phyloP scores from a whole-genome alignment of 2,329 filamentous ascomycete genomes.

The Trichocomaceae sp. region DNA sequence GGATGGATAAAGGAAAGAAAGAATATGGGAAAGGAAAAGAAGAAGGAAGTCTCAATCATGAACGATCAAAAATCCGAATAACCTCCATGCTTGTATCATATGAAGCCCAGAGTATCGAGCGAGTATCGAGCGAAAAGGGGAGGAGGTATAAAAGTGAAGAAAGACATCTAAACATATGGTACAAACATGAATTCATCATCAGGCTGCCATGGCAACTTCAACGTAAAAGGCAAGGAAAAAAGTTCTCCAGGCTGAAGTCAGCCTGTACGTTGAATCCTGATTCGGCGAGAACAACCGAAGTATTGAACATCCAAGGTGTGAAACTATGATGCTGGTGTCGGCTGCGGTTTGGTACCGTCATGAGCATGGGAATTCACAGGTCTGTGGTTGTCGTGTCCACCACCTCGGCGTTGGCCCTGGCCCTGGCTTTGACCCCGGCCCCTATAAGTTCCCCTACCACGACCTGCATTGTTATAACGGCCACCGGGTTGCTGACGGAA shows the following conservation, averaged over 20 bases:
- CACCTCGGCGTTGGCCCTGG: slow-evolving; percentile 36
- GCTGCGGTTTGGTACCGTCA: slow-evolving; percentile 24
- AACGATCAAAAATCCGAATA: slow-evolving; percentile 1
- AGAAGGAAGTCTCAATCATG: background rate
- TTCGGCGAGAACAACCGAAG: slow-evolving; percentile 2
- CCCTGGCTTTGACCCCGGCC: slow-evolving; percentile 34
- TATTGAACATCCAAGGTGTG: background rate
- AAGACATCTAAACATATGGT: slow-evolving; percentile 13
- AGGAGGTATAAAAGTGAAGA: slow-evolving; percentile 3
- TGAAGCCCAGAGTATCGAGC: slow-evolving; percentile 5
- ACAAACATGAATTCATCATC: slow-evolving; percentile 13
- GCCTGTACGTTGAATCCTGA: background rate
- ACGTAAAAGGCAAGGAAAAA: background rate
- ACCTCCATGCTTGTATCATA: slow-evolving; percentile 1
- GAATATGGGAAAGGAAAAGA: background rate
- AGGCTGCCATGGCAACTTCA: slow-evolving; percentile 11
- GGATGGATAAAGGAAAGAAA: slow-evolving; percentile 2
- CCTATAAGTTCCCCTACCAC: slow-evolving; percentile 38
- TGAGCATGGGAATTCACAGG: slow-evolving; percentile 20
- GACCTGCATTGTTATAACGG: slow-evolving; percentile 31
- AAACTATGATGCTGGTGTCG: slow-evolving; percentile 25
- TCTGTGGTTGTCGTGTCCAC: slow-evolving; percentile 27
- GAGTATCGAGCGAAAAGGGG: background rate
- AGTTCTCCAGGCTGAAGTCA: background rate
- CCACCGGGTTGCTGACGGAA: slow-evolving; percentile 32